Evolutionary conservation across 176 grass and related monocot genomes (phyloP).

Genomic region (Dactylis glomerata): DNA sequence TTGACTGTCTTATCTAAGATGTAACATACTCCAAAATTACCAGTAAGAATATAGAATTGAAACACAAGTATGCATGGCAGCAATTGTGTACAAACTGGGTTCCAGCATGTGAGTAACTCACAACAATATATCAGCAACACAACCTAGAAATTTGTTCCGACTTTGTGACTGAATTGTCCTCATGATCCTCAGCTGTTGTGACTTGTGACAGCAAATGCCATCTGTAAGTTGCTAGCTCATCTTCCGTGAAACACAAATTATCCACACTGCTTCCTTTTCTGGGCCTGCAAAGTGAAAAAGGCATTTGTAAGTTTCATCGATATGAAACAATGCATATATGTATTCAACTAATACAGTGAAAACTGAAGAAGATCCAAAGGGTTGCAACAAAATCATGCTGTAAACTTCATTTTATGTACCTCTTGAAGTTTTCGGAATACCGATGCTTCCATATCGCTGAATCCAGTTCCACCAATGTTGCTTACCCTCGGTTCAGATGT

Average conservation of each 20-base stretch:
- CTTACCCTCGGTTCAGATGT: slow-evolving; percentile 37
- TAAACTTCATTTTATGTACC: slow-evolving; percentile 38
- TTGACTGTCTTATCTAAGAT: too few relatives aligned
- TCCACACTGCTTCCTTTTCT: slow-evolving; percentile 60
- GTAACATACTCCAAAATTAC: too few relatives aligned
- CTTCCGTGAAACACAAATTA: slow-evolving; percentile 24
- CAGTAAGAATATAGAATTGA: too few relatives aligned
- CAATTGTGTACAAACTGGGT: not conserved
- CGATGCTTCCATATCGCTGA: slow-evolving; percentile 79
- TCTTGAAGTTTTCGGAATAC: slow-evolving; percentile 88
- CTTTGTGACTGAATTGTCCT: not conserved
- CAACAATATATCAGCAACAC: not conserved
- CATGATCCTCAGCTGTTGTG: not conserved
- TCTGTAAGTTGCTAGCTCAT: not conserved
- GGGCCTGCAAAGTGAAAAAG: slow-evolving; percentile 37
- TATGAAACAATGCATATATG: not conserved
- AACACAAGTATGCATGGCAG: too few relatives aligned
- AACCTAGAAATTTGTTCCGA: not conserved
- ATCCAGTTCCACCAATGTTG: slow-evolving; percentile 71
- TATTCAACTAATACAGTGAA: not conserved
- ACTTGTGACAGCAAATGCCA: not conserved
- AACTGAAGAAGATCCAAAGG: not conserved
- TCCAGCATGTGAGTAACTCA: not conserved
- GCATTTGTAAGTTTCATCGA: slow-evolving; percentile 7
- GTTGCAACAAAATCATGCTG: not conserved